These are phyloP conservation scores for Sugiyamaella grinbergsii DNA, from an alignment of 1,139 yeast species.

Conservation along the genomic window DNA sequence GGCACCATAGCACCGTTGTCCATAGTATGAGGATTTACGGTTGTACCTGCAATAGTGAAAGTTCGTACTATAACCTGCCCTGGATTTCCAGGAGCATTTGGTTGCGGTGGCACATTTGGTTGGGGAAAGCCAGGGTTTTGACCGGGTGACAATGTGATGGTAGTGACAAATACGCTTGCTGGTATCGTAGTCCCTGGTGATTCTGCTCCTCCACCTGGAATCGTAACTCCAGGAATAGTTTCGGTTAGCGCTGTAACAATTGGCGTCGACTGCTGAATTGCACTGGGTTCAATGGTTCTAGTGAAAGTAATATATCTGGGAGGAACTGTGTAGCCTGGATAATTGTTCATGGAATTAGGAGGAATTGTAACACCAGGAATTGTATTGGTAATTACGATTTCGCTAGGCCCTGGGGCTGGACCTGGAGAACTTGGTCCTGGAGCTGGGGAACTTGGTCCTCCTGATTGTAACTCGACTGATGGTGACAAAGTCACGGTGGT, in stretches of 20 bases:
- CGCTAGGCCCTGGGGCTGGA: conserved; percentile 4
- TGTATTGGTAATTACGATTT: conserved; percentile 17
- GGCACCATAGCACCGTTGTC: conserved; percentile 23
- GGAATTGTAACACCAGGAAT: conserved; percentile 28
- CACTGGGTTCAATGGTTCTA: background rate
- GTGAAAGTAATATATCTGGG: conserved; percentile 16
- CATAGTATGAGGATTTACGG: conserved; percentile 23
- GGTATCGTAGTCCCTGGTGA: conserved; percentile 26
- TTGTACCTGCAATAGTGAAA: conserved; percentile 28
- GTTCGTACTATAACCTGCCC: conserved; percentile 26
- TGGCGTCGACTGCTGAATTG: too few relatives aligned
- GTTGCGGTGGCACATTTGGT: background rate
- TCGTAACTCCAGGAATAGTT: conserved; percentile 20
- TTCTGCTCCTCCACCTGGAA: conserved; percentile 21
- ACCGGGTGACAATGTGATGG: conserved; percentile 19
- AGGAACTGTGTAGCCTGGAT: conserved; percentile 26
- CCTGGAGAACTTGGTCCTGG: conserved; percentile 1
- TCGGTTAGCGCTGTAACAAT: too few relatives aligned
- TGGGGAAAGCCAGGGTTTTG: conserved; percentile 17
- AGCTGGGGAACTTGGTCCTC: conserved; percentile 3
- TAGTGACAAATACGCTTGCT: conserved; percentile 24
- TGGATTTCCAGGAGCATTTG: conserved; percentile 7
- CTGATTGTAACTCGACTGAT: conserved; percentile 1
- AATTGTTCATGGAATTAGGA: conserved; percentile 26
- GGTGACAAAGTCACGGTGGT: conserved; percentile 10